These are phyloP conservation scores for Xylaria sp. DNA, from an alignment of 2,329 filamentous ascomycete species.

Conservation along the genomic window DNA sequence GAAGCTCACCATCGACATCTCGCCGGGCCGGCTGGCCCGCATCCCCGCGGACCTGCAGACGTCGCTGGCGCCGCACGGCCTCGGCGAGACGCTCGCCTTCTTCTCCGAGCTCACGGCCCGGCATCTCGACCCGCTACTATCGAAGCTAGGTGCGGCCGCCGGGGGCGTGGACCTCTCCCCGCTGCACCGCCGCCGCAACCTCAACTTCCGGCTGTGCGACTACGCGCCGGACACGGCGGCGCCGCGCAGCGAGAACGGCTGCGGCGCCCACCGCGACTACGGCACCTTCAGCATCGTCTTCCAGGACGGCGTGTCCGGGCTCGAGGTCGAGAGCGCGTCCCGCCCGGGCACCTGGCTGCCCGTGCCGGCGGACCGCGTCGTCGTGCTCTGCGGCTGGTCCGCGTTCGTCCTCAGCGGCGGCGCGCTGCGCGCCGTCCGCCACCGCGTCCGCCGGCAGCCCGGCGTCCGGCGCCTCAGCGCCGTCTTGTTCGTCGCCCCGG, in stretches of 20 bases:
- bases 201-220: slow-evolving; percentile 11
- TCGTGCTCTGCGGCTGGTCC: slow-evolving; percentile 8
- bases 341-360: slow-evolving; percentile 2
- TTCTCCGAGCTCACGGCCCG: slow-evolving; percentile 2
- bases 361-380: slow-evolving; percentile 1
- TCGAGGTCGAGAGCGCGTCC: slow-evolving; percentile 2
- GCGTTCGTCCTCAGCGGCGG: slow-evolving; percentile 5
- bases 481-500: slow-evolving; percentile 8
- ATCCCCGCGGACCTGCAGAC: neutral
- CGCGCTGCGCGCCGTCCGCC: slow-evolving; percentile 4
- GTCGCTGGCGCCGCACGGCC: slow-evolving; percentile 1
- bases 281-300: slow-evolving; percentile 8
- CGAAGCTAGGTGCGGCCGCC: neutral
- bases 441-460: slow-evolving; percentile 6
- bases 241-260: slow-evolving; percentile 5
- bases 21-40: neutral
- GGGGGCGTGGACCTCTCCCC: slow-evolving; percentile 5
- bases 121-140: slow-evolving; percentile 2
- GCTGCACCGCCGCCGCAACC: slow-evolving; percentile 5
- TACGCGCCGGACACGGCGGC: slow-evolving; percentile 5
- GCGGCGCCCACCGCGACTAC: slow-evolving; percentile 8
- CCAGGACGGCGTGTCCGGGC: slow-evolving; percentile 4
- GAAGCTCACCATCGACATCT: slow-evolving; percentile 14
- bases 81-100: neutral
- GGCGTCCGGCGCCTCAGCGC: slow-evolving; percentile 8